Conservation (phyloP, 805 yeast genomes). For the Zygosaccharomyces gambellarensis region DNA sequence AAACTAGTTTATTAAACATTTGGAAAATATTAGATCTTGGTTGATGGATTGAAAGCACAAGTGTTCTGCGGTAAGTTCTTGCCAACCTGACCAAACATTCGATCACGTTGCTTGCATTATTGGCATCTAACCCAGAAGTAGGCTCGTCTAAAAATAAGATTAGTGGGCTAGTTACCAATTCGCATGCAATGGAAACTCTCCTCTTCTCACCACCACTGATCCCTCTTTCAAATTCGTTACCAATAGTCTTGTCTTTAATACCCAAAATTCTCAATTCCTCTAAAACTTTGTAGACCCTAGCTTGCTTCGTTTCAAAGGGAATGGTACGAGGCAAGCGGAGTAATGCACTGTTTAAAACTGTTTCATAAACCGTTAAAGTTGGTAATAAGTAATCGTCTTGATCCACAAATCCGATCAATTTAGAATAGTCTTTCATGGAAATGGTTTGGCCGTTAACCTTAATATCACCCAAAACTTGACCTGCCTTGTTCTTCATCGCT, state of each 20-base stretch:
- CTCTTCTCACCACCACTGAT: slow-evolving; percentile 81
- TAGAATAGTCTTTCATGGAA: slow-evolving; percentile 45
- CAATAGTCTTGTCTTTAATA: slow-evolving; percentile 81
- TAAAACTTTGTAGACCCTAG: slow-evolving; percentile 79
- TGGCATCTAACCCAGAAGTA: slow-evolving; percentile 92
- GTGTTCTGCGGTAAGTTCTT: slow-evolving; percentile 74
- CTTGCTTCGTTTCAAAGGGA: slow-evolving; percentile 66
- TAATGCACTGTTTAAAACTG: slow-evolving; percentile 87
- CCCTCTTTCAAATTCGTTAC: slow-evolving; percentile 85
- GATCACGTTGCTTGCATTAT: slow-evolving; percentile 85
- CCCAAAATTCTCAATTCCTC: slow-evolving; percentile 77
- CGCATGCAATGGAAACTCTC: slow-evolving; percentile 91
- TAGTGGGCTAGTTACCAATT: slow-evolving; percentile 82
- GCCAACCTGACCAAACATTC: slow-evolving; percentile 80
- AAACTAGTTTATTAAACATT: slow-evolving; percentile 72
- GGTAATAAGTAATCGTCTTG: slow-evolving; percentile 90
- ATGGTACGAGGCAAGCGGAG: slow-evolving; percentile 77
- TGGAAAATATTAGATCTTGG: slow-evolving; percentile 95
- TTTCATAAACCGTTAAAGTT: slow-evolving; percentile 92
- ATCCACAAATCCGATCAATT: slow-evolving; percentile 88
- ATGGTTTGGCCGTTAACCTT: slow-evolving; percentile 61
- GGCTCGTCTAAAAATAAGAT: slow-evolving; percentile 86
- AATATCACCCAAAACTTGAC: slow-evolving; percentile 60
- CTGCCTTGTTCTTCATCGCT: slow-evolving; percentile 83
- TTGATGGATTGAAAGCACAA: slow-evolving; percentile 91